A percentile compares a stretch with the other conserved stretches of the same genome.
phyloP scores from a whole-genome alignment of 345 rosid species.

The Lepidium didymum region DNA sequence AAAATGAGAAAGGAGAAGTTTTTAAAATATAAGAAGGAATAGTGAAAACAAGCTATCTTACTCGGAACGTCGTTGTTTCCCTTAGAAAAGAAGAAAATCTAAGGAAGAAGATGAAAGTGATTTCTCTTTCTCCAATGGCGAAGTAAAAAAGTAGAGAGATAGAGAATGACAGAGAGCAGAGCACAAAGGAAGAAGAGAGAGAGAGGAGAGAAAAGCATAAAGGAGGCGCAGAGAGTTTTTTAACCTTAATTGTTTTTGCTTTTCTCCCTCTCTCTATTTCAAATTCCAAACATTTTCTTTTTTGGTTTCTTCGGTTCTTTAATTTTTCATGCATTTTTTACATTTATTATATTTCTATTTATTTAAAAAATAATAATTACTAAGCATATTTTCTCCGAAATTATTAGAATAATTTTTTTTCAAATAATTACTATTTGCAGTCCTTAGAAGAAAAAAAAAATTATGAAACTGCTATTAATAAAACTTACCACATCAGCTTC shows the following conservation, averaged over 20 bases:
- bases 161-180: conserved; percentile 15
- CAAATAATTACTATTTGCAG: too few species aligned
- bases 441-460: too few species aligned
- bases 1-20: not conserved
- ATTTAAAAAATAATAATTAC: too few species aligned
- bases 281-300: conserved; percentile 14
- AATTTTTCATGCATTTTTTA: not conserved
- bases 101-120: conserved; percentile 4
- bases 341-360: too few species aligned
- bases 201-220: conserved; percentile 12
- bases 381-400: too few species aligned
- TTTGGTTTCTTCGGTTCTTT: not conserved
- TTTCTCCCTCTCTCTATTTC: conserved; percentile 35
- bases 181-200: not conserved
- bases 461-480: too few species aligned
- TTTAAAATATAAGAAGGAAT: not conserved
- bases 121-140: conserved; percentile 21
- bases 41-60: not conserved
- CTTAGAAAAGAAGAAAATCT: conserved; percentile 3
- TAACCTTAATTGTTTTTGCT: conserved; percentile 10
- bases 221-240: conserved; percentile 26
- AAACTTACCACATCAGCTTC: too few species aligned
- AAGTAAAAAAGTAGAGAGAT: not conserved
- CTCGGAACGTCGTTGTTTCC: conserved; percentile 7
- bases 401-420: too few species aligned